Base-by-base conservation (phyloP, 2,329 filamentous ascomycete genomes). In the Emergomyces pasteurianus region DNA sequence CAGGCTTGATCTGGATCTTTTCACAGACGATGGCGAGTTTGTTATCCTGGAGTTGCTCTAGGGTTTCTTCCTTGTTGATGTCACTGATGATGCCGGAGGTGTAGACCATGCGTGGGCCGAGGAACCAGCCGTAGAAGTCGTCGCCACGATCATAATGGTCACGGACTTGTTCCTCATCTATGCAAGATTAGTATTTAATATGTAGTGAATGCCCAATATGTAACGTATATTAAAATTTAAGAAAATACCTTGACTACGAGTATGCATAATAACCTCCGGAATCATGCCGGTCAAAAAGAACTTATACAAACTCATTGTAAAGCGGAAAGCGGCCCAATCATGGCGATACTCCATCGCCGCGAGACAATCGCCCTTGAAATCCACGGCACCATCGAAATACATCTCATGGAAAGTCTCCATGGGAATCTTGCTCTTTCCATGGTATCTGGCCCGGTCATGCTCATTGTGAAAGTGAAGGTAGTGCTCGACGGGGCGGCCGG, bases 61-160 rank as follows among this genome's bases (percentile, higher is more conserved):
- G 87, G 40, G 86, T 84, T 79, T 97, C 94, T 78, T 97, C 94
- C 67, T 81, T 83, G 76, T 87, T 86, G 74, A 89, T 84, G 75
- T 97, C 91, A 63, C 88, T 88, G 73, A 99, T 95, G 70, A 99
- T 81, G 70, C 94, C 94, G 58, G 90, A 95, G 58, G 94, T 99
- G 81, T 97, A 97, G 77, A 97, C 90, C 94, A 97, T 99, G 72
- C 92, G 92, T 62, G 92, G 92, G 64, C 94, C 94, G 65, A 97
- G 84, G 83, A 97, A 97, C 91, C 92, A 99, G 74, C 85, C 88
- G 81, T 99, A 99, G 79, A 96, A 96, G 78, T 97, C 94, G 74
- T 99, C 91, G 72, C 94, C 94, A 66, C 91, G 87, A 82, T 97
- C 94, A 77, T 99, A 99, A 80, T 96, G 91, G 75, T 92, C 90